Evolutionary conservation across 495 filamentous ascomycete genomes (phyloP).

Genomic region (Annulohypoxylon stygium): DNA sequence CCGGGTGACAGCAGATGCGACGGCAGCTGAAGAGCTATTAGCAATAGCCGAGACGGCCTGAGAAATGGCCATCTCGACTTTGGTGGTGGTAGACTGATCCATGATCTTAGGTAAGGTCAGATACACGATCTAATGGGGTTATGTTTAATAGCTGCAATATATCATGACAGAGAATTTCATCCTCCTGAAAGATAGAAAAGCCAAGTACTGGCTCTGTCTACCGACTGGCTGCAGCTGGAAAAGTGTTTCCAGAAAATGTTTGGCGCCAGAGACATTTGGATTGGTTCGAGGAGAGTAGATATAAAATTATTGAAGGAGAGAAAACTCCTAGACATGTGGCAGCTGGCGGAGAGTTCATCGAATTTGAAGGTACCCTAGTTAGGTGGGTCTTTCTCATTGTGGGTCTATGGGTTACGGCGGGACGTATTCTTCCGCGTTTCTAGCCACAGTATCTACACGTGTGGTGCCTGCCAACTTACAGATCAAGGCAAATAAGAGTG

Average conservation of each 20-base stretch:
- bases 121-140: conserved; percentile 1
- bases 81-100: conserved; percentile 31
- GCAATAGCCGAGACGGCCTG: conserved; percentile 44
- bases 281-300: conserved; percentile 20
- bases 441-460: conserved; percentile 2
- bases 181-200: conserved; percentile 24
- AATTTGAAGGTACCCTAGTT: conserved; percentile 22
- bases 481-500: neutral
- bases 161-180: conserved; percentile 34
- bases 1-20: conserved; percentile 51
- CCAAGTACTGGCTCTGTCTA: conserved; percentile 26
- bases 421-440: conserved; percentile 33
- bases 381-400: conserved; percentile 21
- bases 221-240: conserved; percentile 37
- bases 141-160: conserved; percentile 9
- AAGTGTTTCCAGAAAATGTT: conserved; percentile 36
- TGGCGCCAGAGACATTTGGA: conserved; percentile 47
- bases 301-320: conserved; percentile 34
- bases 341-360: conserved; percentile 34
- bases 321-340: conserved; percentile 43
- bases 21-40: conserved; percentile 41
- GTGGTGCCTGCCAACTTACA: neutral
- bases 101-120: conserved; percentile 29
- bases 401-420: neutral
- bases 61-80: conserved; percentile 37